Evolutionary conservation across 106 monocot species (phyloP), one percentile per base, ranked within the genome.

Genomic region (Ottelia alismoides): DNA sequence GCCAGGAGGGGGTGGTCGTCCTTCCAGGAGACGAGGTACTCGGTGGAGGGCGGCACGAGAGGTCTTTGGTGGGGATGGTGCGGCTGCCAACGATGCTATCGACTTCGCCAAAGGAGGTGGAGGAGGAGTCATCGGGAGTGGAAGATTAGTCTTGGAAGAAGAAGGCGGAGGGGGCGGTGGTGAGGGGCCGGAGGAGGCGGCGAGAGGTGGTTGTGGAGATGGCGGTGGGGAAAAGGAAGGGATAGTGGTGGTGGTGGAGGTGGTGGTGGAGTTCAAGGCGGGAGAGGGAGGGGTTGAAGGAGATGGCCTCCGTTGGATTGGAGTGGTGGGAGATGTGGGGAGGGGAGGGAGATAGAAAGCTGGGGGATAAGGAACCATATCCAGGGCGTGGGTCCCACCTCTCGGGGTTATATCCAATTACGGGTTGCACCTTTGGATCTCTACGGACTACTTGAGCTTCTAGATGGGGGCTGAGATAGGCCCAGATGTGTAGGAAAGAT

Each of bases 1-100:
- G 64, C 88, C 88, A 88, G 17, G 88, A 76, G 0, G 88, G 76
- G 49, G 62, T 90, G 84, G 22, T 80, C 77, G 69, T 90, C 89
- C 47, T 80, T 84, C 84, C 84, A 84, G 49, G 80, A 76, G 25
- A 90, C 51, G 21, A 90, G 64, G 69, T 77, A 88, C 68, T 88
- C 83, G 29, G 74, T 74, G 28, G 60, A 9, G 56, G 57, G 30
- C 24, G 50, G 28, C 28, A 74, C 72, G 66, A 61, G 22, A 59
- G 68, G 44, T 79, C 79, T 19, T 78, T 66, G 2, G 50, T 28
- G 61, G 60, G 28, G 28, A 80, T 63, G 9, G 75, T 78, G 9
- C 84, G 62, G 69, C 84, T 77, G 45, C 75, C 80, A 49, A 90
- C 70, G 74, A 90, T 90, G 18, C 69, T 57, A 64, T 65, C 69